Conservation (phyloP, 164 flowering plant species). For the Warburgia ugandensis region DNA sequence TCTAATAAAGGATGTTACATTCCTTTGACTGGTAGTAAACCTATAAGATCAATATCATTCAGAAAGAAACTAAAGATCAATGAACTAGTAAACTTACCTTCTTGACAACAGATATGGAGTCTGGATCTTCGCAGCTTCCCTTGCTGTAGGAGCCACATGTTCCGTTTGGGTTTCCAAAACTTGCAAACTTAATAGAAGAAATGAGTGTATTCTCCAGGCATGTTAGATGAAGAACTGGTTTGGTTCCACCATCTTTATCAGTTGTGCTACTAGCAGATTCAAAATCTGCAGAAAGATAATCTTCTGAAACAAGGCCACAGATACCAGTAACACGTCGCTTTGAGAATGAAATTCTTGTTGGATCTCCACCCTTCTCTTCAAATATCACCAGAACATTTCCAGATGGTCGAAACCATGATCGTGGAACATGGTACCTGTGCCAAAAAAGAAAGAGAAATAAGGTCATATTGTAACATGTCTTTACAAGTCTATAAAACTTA, state of each 20-base stretch:
- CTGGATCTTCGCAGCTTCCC: conserved; percentile 73
- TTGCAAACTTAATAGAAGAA: conserved; percentile 66
- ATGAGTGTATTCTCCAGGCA: conserved; percentile 50
- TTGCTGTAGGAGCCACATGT: conserved; percentile 55
- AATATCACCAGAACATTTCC: conserved; percentile 81
- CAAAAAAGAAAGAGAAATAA: conserved; percentile 10
- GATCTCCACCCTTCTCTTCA: conserved; percentile 97
- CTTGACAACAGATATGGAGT: conserved; percentile 42
- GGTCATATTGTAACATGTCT: neutral
- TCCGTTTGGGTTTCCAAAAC: conserved; percentile 82
- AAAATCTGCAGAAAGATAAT: conserved; percentile 38
- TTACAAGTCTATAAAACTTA: neutral
- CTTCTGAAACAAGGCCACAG: conserved; percentile 53
- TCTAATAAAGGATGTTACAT: neutral
- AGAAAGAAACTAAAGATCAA: neutral
- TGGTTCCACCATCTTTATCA: conserved; percentile 12
- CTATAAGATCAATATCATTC: neutral
- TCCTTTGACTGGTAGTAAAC: neutral
- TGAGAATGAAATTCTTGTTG: conserved; percentile 57
- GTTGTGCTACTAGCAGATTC: conserved; percentile 23
- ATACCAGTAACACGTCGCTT: conserved; percentile 44
- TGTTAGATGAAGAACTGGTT: conserved; percentile 35
- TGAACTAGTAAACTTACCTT: conserved; percentile 31
- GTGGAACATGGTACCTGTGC: conserved; percentile 90
- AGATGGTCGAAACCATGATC: conserved; percentile 94